Evolutionary conservation across 164 flowering plant genomes (phyloP).

Genomic region (Sextonia rubra): DNA sequence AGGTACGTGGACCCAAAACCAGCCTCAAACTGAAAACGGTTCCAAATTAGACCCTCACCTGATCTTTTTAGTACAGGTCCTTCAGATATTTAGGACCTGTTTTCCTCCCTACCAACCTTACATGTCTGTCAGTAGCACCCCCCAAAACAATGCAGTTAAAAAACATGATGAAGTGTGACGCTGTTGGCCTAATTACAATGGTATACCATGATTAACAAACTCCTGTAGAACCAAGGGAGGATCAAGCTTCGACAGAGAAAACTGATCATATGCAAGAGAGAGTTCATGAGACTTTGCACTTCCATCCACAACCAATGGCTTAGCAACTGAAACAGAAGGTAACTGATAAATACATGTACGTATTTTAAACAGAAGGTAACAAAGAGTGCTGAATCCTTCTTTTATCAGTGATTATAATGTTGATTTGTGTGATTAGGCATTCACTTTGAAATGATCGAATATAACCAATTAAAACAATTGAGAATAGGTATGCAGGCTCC

Average conservation of each 20-base stretch:
- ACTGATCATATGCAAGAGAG: constrained; percentile 82
- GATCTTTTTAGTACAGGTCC: too few relatives aligned
- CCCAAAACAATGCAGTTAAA: background rate
- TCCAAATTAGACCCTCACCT: too few relatives aligned
- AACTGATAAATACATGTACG: background rate
- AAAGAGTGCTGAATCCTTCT: too few relatives aligned
- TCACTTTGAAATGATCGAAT: too few relatives aligned
- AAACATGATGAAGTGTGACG: background rate
- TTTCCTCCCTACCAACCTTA: too few relatives aligned
- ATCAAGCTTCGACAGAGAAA: constrained; percentile 72
- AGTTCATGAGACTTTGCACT: constrained; percentile 86
- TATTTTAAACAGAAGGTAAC: background rate
- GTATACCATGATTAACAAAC: constrained; percentile 94
- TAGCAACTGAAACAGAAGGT: constrained; percentile 63
- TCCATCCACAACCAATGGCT: constrained; percentile 82
- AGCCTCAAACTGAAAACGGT: too few relatives aligned
- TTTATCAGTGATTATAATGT: background rate
- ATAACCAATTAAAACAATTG: too few relatives aligned
- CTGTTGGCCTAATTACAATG: background rate
- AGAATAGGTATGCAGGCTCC: background rate
- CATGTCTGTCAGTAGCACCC: background rate
- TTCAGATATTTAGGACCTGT: too few relatives aligned
- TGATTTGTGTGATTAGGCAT: background rate
- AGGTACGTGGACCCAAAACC: too few relatives aligned
- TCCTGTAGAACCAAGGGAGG: constrained; percentile 97